Percentiles rank a stretch among this genome's conserved stretches.
phyloP scores from a whole-genome alignment of 495 filamentous ascomycete genomes.

The Tuber magnatum region DNA sequence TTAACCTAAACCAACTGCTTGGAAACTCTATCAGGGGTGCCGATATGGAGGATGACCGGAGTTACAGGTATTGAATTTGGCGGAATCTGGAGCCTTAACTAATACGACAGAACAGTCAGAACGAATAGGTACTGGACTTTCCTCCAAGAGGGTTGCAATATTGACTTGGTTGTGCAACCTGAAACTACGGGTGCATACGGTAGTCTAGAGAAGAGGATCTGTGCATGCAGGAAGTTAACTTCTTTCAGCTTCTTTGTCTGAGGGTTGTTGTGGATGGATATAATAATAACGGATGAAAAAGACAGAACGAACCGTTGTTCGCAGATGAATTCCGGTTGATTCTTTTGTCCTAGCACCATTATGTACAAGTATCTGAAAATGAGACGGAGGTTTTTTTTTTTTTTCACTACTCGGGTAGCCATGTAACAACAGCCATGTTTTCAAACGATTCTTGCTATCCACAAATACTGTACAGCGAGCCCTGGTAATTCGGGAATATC shows the following conservation, averaged over 20 bases:
- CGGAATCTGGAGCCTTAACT: background rate
- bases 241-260: background rate
- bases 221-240: background rate
- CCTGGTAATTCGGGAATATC: background rate
- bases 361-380: no score
- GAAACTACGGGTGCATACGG: background rate
- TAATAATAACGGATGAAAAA: background rate
- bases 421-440: no score
- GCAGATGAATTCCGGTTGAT: background rate
- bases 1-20: no score
- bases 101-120: background rate
- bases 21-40: no score
- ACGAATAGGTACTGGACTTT: background rate
- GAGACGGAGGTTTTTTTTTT: no score
- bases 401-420: no score
- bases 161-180: background rate
- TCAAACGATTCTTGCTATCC: no score
- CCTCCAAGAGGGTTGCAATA: no score
- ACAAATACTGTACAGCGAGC: no score
- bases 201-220: background rate
- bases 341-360: no score
- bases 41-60: background rate
- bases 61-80: background rate
- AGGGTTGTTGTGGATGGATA: background rate
- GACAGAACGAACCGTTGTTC: background rate